Evolutionary conservation across 371 early-diverging fungal species (phyloP), one percentile per base, ranked within the genome.

Genomic region (Apophysomyces trapeziformis): DNA sequence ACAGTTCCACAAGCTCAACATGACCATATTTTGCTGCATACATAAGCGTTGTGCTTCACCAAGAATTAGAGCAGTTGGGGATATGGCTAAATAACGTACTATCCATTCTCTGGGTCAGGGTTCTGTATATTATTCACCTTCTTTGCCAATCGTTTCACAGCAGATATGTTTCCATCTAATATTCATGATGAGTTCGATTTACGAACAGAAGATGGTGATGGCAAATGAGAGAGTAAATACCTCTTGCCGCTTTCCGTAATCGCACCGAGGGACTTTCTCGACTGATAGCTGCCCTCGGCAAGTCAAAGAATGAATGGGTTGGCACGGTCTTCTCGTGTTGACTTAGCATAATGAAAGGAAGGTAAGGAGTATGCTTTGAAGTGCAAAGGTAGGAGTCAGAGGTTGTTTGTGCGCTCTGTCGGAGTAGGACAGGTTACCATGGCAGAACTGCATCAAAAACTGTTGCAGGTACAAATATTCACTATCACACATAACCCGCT

Each of bases 41-140:
- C 78, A 84, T 78, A 9, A 84, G 60, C 5, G 81, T 77, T 14
- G 84, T 84, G 44, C 84, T 83, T 63, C 37, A 13, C 36, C 39
- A 21, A 6, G 41, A 14, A 14, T 37, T 32, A 45, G 38, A 26
- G 32, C 32, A 26, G 37, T 47, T 43, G 14, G 21, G 59, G n/a
- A 2, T 18, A 18, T 11, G 38, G 21, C 39, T 14, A 32, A 5
- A 21, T 3, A 14, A 62, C 71, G 41, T 77, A 79, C 81, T 73
- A 76, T 63, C 83, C 83, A 57, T 72, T 80, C 46, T 83, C 79
- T 38, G 84, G 81, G 41, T 84, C 84, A 26, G 79, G 78, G 37
- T 81, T 80, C 41, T 84, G 84, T 54, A 84, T 79, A 60, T 81
- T 81, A 1, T 66, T 18, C 0, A 80, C 81, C 63, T 79, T 80